Base-by-base conservation (phyloP, 805 yeast genomes). In the Sugiyamaella boreocaroliniensis region DNA sequence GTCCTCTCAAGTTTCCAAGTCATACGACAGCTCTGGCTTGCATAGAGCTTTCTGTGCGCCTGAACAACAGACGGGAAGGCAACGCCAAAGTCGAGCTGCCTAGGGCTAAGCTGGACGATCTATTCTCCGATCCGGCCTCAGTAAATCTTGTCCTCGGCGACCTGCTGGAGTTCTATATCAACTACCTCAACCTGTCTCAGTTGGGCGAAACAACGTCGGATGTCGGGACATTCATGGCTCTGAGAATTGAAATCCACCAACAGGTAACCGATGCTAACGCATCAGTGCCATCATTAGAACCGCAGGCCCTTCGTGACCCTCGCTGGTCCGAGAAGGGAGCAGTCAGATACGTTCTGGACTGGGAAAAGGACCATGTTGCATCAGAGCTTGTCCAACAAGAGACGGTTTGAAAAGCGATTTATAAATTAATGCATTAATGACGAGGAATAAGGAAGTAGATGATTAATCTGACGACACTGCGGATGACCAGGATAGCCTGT, bases 21-120 rank as follows among this genome's bases (percentile, higher is more conserved):
- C 92, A 88, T 64, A 76, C 83, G 26, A 79, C 85, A 32, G 89
- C 96, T 0, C 63, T 87, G 49, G 85, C 88, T 2, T 76, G 80
- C 29, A 67, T 89, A 44, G 79, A 79, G 43, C 71, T 88, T 29
- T 79, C 92, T 1, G 37, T 32, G n/a, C 37, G n/a, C n/a, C 37
- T 32, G 8, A 4, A 32, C 37, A 32, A 32, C 37, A 32, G 37
- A 10, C 37, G n/a, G 10, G 10, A 7, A 8, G 32, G 32, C 7
- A 10, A 14, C 37, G 71, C 75, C 43, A 80, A 79, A 60, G 59
- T 83, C 43, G 66, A 74, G 45, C 68, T 67, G 48, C 65, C 69
- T 22, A 32, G 37, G 11, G 37, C 37, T 14, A 32, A 32, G 37
- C 37, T 32, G 37, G 37, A 32, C 11, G 37, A 32, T 14, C 58